Evolutionary conservation across 495 filamentous ascomycete species (phyloP), one percentile per base, ranked within the genome.

Genomic region (Tuber calosporum): DNA sequence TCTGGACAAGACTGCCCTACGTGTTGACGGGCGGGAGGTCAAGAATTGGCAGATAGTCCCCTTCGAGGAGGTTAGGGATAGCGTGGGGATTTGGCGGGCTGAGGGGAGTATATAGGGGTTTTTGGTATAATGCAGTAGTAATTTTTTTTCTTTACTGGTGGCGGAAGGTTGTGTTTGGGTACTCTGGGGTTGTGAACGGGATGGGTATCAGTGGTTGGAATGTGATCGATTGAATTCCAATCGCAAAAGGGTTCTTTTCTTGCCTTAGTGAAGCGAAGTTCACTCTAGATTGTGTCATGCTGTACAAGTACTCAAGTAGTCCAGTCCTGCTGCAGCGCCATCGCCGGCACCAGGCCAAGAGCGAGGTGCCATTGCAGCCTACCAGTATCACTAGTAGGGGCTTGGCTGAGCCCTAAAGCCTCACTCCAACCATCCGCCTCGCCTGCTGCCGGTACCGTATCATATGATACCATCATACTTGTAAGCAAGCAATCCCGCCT

Each of bases 71-170:
- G 66, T 77, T 26, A 36, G 74, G n/a, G 70, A 77, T 1, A 68
- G 53, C 67, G 76, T 68, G 58, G 74, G 74, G 13, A 77, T 77
- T 70, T 77, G 74, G 76, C 77, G 42, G 42, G 74, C 76, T 3
- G 76, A 77, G 42, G 48, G 30, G 38, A 53, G 45, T n/a, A 53
- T 53, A 53, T 53, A 53, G 45, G 1, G 45, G 20, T 22, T 53
- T 53, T 53, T 53, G 45, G 22, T 53, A 6, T 7, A 4, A 9
- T 53, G 11, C 39, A 40, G 39, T 40, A 40, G 8, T 40, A 9
- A n/a, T 53, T n/a, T 53, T 26, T n/a, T n/a, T 53, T 53, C 8
- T 53, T 26, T 53, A 7, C 17, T 0, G 2, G 20, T 6, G 2
- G 17, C 5, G 45, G 45, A 17, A 53, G 45, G 45, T n/a, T 53